Conservation (phyloP, 768 basidiomycete species). For the Dentipellis sp. region DNA sequence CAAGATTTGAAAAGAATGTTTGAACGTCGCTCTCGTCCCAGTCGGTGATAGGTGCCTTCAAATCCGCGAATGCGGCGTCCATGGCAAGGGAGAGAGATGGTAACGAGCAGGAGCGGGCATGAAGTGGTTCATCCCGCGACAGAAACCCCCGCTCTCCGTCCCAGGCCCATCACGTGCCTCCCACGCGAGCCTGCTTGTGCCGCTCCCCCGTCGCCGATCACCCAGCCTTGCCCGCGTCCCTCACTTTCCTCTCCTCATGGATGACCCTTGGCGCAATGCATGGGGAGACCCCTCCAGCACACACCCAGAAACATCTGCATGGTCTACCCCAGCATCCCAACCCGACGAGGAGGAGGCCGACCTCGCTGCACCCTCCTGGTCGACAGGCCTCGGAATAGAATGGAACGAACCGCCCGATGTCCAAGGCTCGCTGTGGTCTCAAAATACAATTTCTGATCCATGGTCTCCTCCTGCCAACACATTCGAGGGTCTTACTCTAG, state of each 20-base stretch:
- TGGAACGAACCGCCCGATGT: slow-evolving; percentile 42
- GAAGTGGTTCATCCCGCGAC: background rate
- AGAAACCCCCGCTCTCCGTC: background rate
- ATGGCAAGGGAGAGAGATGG: slow-evolving; percentile 13
- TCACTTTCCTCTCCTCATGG: slow-evolving; percentile 32
- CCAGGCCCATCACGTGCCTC: slow-evolving; percentile 2
- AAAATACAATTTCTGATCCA: slow-evolving; percentile 15
- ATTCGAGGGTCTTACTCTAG: slow-evolving; percentile 17
- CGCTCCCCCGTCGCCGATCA: background rate
- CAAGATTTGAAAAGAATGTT: slow-evolving; percentile 65
- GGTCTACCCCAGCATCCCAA: slow-evolving; percentile 6
- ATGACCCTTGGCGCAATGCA: slow-evolving; percentile 69
- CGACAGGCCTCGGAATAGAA: slow-evolving; percentile 29
- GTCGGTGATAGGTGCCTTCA: slow-evolving; percentile 29
- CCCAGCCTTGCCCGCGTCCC: background rate
- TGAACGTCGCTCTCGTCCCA: slow-evolving; percentile 80
- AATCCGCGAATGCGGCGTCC: slow-evolving; percentile 23
- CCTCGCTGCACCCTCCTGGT: slow-evolving; percentile 50
- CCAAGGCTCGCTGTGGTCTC: slow-evolving; percentile 34
- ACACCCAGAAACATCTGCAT: background rate
- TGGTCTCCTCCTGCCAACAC: slow-evolving; percentile 24
- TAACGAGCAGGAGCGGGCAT: background rate
- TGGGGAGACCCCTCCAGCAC: slow-evolving; percentile 40
- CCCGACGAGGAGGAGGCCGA: slow-evolving; percentile 41
- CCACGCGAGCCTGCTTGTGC: slow-evolving; percentile 4